Base-by-base conservation (phyloP, 2,329 filamentous ascomycete genomes). In the Colletotrichum sp. region DNA sequence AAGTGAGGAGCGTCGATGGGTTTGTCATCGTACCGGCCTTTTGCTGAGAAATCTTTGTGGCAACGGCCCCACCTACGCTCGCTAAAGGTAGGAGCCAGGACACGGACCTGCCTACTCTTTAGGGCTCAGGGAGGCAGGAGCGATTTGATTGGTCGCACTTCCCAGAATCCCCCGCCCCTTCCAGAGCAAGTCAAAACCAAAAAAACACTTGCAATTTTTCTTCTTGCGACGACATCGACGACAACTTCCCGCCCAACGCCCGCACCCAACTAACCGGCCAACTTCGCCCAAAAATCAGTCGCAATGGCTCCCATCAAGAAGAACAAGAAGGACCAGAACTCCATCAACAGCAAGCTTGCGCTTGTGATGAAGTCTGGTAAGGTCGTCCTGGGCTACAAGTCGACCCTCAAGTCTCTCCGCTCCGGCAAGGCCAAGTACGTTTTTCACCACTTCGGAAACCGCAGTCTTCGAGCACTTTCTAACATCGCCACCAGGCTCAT, bases 401-500 rank as follows among this genome's bases (percentile, higher is more conserved):
- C 85, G 63, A 83, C 83, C 71, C 91, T 97, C 86, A 98, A 99
- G 94, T 91, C 91, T 82, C 94, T 99, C 83, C 95, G 96, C 85
- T 94, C 93, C 82, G 96, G 96, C 89, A 99, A 98, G 94, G 97
- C 97, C 88, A 99, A 99, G 72, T 71, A 24, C 34, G 95, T 93
- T 98, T 81, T 95, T 98, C 88, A 44, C 5, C 16, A 24, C 24
- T 5, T 30, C n/a, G 18, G 44, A 59, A 15, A 39, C 82, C n/a
- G 12, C 30, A 67, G 44, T 34, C 30, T 36, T 32, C 59, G 59
- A 32, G 13, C 59, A 26, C 28, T 32, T 13, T 24, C 59, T 71
- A 55, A n/a, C 39, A 21, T 24, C 21, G 21, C 13, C 16, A 18
- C 96, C 87, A 98, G 99, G 95, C 93, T 98, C 82, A 95, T 99